Conservation (phyloP, 768 basidiomycete species). For the Nidularia pulvinata region DNA sequence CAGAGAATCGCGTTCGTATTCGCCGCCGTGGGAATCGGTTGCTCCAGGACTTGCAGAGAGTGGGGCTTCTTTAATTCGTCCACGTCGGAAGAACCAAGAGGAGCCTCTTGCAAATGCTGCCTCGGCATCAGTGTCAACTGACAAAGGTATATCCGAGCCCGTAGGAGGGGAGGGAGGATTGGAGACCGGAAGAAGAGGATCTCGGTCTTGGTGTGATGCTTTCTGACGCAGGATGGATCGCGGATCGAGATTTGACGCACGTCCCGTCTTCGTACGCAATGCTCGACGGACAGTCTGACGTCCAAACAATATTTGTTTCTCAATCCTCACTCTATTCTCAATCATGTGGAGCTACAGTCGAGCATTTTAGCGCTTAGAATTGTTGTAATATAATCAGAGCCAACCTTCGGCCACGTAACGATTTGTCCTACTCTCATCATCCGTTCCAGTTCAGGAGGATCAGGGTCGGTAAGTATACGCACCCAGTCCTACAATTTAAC, state of each 20-base stretch:
- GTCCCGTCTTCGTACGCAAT: constrained; percentile 32
- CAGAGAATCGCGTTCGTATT: constrained; percentile 29
- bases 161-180: constrained; percentile 27
- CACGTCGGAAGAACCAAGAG: constrained; percentile 53
- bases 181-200: constrained; percentile 8
- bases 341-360: constrained; percentile 83
- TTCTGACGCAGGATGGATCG: constrained; percentile 16
- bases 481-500: constrained; percentile 69
- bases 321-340: constrained; percentile 83
- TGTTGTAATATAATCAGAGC: neutral
- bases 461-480: constrained; percentile 82
- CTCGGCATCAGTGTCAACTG: constrained; percentile 83
- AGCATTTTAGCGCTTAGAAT: constrained; percentile 1
- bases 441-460: constrained; percentile 73
- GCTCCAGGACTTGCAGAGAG: constrained; percentile 27
- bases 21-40: constrained; percentile 25
- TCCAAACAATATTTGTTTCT: constrained; percentile 81
- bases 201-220: constrained; percentile 3
- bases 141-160: constrained; percentile 53
- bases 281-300: constrained; percentile 68
- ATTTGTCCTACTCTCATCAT: constrained; percentile 88
- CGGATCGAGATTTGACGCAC: constrained; percentile 10
- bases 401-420: constrained; percentile 98
- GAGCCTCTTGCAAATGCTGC: constrained; percentile 62
- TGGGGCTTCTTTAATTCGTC: constrained; percentile 27